These are phyloP conservation scores for Perkinsus marinus DNA, from an alignment of 169 alveolate genomes.

Conservation along the genomic window DNA sequence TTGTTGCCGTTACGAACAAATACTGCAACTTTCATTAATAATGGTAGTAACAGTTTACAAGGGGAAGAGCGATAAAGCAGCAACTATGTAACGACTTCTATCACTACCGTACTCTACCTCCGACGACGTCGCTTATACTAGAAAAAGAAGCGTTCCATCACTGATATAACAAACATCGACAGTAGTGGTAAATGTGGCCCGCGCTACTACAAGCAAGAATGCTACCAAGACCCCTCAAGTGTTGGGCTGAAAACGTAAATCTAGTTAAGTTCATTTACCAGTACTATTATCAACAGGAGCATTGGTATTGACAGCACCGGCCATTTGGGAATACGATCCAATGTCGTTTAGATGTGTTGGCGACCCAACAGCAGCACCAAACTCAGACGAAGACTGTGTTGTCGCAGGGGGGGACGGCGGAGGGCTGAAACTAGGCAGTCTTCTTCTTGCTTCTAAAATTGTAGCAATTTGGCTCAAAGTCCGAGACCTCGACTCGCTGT, in stretches of 20 bases:
- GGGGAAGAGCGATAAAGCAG: background rate
- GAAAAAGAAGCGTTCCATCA: background rate
- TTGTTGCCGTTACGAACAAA: background rate
- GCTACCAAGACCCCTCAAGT: background rate
- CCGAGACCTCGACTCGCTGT: background rate
- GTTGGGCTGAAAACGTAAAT: too few species aligned
- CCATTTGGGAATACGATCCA: background rate
- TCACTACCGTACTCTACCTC: background rate
- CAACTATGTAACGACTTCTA: background rate
- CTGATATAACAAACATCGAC: background rate
- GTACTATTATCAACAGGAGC: too few species aligned
- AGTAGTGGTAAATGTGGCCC: background rate
- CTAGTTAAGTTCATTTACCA: too few species aligned
- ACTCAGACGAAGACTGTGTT: background rate
- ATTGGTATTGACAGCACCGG: too few species aligned
- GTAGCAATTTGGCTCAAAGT: background rate
- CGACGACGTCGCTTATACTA: background rate
- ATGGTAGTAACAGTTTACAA: background rate
- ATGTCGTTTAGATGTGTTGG: background rate
- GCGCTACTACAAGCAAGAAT: background rate
- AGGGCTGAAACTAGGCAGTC: background rate
- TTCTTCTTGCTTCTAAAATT: background rate
- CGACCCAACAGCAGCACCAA: background rate
- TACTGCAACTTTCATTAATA: background rate
- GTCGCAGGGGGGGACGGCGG: background rate